Evolutionary conservation across 2,329 filamentous ascomycete species (phyloP).

Genomic region (Tolypocladium amazonense): DNA sequence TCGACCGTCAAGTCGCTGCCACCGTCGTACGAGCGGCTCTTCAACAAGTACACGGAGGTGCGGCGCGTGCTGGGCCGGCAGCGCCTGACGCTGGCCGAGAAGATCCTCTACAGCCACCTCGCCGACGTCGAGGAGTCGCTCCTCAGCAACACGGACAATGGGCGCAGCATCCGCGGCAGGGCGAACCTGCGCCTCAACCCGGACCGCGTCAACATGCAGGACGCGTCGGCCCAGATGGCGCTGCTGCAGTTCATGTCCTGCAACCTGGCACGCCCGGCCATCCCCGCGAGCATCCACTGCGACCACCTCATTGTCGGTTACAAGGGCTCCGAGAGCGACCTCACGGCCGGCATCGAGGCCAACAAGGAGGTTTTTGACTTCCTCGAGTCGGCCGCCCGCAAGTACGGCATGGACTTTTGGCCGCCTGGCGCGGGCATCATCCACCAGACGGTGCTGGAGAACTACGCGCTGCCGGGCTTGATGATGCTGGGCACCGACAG

Average conservation of each 20-base stretch:
- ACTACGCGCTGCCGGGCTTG: constrained; percentile 90
- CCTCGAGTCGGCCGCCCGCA: constrained; percentile 80
- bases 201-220: constrained; percentile 97
- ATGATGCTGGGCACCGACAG: constrained; percentile 99
- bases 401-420: constrained; percentile 94
- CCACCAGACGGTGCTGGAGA: constrained; percentile 95
- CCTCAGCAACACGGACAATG: constrained; percentile 72
- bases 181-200: constrained; percentile 96
- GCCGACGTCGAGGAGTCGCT: constrained; percentile 84
- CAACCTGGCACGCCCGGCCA: constrained; percentile 76
- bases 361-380: constrained; percentile 99
- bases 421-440: constrained; percentile 90
- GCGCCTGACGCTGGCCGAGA: constrained; percentile 82
- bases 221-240: constrained; percentile 97
- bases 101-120: constrained; percentile 95
- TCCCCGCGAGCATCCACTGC: constrained; percentile 96
- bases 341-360: constrained; percentile 73
- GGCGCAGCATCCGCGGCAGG: constrained; percentile 70
- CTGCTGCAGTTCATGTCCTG: constrained; percentile 98
- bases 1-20: constrained; percentile 33
- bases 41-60: constrained; percentile 67
- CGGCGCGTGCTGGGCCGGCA: constrained; percentile 56
- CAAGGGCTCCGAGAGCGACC: constrained; percentile 76
- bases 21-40: constrained; percentile 74
- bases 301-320: constrained; percentile 98